These are phyloP conservation scores for Euphorbia lathyris DNA, from an alignment of 345 rosid genomes.

Conservation along the genomic window DNA sequence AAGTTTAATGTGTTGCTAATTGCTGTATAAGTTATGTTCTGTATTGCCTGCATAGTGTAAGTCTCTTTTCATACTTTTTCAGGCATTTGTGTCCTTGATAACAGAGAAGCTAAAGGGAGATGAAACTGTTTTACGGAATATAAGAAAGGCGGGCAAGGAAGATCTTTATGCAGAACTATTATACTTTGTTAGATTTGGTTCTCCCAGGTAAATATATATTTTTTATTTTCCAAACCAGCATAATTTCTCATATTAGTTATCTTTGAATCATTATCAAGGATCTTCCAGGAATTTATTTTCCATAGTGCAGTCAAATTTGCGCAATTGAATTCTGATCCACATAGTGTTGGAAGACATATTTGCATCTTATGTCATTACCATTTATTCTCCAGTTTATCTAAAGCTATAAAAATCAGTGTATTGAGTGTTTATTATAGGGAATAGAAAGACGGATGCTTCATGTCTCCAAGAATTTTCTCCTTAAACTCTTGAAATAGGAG, in stretches of 20 bases:
- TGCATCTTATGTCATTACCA: not conserved
- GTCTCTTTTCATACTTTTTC: constrained; percentile 13
- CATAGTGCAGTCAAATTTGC: not conserved
- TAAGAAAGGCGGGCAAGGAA: constrained; percentile 76
- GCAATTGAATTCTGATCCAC: not conserved
- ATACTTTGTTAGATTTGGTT: constrained; percentile 57
- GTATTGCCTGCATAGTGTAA: constrained; percentile 7
- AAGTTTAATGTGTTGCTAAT: not conserved
- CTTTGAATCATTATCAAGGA: not conserved
- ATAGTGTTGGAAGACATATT: not conserved
- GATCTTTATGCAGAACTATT: constrained; percentile 77
- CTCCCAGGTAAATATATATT: constrained; percentile 34
- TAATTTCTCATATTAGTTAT: constrained; percentile 6
- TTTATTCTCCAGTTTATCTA: no score
- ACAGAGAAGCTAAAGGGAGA: constrained; percentile 62
- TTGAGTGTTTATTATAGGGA: no score
- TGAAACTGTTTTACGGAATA: constrained; percentile 47
- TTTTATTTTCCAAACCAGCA: not conserved
- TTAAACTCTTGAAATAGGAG: no score
- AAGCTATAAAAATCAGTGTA: no score
- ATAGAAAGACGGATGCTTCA: no score
- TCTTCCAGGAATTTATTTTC: constrained; percentile 13
- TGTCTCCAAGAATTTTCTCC: no score
- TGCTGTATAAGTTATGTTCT: not conserved
- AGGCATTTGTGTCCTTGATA: constrained; percentile 57